A percentile compares a stretch with the other conserved stretches of the same genome.
These are phyloP conservation scores for Tetrapisispora nanseiensis DNA, from an alignment of 805 yeast genomes.

Conservation along the genomic window DNA sequence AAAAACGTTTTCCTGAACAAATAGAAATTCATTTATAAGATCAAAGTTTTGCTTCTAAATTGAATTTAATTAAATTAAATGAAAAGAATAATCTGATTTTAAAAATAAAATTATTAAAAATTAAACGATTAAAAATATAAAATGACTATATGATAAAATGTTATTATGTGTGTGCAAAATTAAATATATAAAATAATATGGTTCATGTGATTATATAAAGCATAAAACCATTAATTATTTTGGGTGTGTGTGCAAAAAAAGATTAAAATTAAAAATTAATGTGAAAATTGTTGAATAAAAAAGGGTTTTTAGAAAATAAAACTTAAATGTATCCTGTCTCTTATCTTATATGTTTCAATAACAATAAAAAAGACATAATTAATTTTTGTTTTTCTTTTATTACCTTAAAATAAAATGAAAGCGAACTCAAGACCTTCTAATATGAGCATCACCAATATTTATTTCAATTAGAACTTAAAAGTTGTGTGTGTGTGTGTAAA, in stretches of 20 bases:
- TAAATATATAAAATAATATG: slow-evolving; percentile 1
- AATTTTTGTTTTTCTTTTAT: background rate
- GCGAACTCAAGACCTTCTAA: background rate
- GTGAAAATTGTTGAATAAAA: slow-evolving; percentile 2
- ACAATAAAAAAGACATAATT: background rate
- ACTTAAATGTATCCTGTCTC: background rate
- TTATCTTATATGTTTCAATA: background rate
- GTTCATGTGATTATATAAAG: background rate
- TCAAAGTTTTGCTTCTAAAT: background rate
- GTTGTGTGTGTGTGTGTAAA: slow-evolving; percentile 3
- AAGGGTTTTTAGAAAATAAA: background rate
- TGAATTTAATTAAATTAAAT: too few species aligned
- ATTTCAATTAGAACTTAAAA: background rate
- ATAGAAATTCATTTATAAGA: too few species aligned
- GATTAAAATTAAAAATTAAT: slow-evolving; percentile 1
- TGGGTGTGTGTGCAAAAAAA: slow-evolving; percentile 1
- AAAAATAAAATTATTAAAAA: slow-evolving; percentile 2
- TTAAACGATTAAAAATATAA: slow-evolving; percentile 6
- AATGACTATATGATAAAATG: slow-evolving; percentile 7
- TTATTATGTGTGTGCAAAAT: slow-evolving; percentile 4
- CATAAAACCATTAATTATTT: background rate
- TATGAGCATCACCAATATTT: background rate
- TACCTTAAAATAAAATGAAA: background rate
- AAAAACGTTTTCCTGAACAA: too few species aligned
- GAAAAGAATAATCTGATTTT: background rate